Evolutionary conservation across 495 filamentous ascomycete species (phyloP).

Genomic region (Aspergillus coremiiformis): DNA sequence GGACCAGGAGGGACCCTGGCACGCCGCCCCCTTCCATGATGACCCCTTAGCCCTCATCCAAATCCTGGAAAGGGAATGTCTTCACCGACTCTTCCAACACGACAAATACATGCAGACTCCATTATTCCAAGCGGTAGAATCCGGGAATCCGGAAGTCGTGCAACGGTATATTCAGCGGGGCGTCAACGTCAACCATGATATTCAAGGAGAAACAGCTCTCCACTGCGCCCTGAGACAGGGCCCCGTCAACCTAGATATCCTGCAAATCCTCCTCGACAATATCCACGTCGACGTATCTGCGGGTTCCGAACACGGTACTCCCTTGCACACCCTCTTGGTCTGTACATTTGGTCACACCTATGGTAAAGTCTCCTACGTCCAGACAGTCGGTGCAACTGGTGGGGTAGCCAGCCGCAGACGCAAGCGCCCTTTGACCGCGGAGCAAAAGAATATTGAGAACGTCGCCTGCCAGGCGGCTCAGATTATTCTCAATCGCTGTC

Average conservation of each 20-base stretch:
- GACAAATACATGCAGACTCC: not conserved
- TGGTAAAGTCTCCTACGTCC: no score
- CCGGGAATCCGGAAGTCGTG: not conserved
- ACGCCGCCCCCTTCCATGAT: not conserved
- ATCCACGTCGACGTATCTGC: not conserved
- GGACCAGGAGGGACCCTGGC: not conserved
- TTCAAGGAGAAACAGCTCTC: not conserved
- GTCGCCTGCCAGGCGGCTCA: not conserved
- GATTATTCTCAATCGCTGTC: not conserved
- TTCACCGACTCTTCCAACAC: not conserved
- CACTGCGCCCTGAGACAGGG: not conserved
- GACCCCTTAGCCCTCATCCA: not conserved
- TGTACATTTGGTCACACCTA: no score
- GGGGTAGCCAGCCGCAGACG: not conserved
- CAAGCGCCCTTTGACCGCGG: not conserved
- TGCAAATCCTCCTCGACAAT: not conserved
- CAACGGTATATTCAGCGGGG: not conserved
- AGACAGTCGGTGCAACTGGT: no score
- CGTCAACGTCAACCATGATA: not conserved
- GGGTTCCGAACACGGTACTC: not conserved
- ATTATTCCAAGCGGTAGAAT: not conserved
- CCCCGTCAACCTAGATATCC: not conserved
- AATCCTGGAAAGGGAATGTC: not conserved
- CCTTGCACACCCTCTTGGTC: not conserved
- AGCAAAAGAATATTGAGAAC: not conserved